Percentiles rank a stretch among this genome's conserved stretches.
phyloP scores from a whole-genome alignment of 2,329 filamentous ascomycete genomes.

The Grosmannia penicillata region DNA sequence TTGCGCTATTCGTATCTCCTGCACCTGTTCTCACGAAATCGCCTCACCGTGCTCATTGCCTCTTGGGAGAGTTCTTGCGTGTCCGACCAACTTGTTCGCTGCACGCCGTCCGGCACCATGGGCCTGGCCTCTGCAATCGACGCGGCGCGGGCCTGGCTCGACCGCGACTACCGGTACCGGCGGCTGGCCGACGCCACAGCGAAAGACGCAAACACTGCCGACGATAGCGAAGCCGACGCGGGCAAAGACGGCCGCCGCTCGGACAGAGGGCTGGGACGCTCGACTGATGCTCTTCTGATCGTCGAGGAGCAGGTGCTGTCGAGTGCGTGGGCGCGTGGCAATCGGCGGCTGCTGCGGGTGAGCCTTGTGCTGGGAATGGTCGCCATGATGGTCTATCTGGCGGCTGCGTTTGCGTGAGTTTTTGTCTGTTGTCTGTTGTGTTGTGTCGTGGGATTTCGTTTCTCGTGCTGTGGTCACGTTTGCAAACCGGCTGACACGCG shows the following conservation, averaged over 20 bases:
- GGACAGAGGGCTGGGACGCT: neutral
- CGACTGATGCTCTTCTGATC: too few relatives aligned
- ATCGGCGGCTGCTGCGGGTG: constrained; percentile 10
- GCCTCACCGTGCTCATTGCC: too few relatives aligned
- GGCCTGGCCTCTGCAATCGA: neutral
- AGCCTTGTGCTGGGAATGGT: constrained; percentile 11
- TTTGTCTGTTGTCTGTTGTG: neutral
- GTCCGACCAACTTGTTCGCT: too few relatives aligned
- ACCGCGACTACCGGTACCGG: constrained; percentile 2
- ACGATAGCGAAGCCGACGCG: too few relatives aligned
- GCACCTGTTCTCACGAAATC: too few relatives aligned
- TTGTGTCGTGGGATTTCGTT: too few relatives aligned
- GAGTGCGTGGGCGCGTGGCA: constrained; percentile 1
- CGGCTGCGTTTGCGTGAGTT: constrained; percentile 14
- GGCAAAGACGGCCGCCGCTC: neutral
- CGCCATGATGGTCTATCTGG: constrained; percentile 11
- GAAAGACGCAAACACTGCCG: too few relatives aligned
- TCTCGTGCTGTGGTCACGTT: neutral
- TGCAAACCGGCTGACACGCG: neutral
- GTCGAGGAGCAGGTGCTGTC: neutral
- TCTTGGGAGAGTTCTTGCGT: too few relatives aligned
- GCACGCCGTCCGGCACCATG: neutral
- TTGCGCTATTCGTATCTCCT: too few relatives aligned
- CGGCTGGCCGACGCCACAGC: neutral
- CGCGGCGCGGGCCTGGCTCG: constrained; percentile 1